Percentiles rank a stretch among this genome's conserved stretches.
phyloP scores from a whole-genome alignment of 129 eudicot species.

The Pseudognaphalium luteoalbum region DNA sequence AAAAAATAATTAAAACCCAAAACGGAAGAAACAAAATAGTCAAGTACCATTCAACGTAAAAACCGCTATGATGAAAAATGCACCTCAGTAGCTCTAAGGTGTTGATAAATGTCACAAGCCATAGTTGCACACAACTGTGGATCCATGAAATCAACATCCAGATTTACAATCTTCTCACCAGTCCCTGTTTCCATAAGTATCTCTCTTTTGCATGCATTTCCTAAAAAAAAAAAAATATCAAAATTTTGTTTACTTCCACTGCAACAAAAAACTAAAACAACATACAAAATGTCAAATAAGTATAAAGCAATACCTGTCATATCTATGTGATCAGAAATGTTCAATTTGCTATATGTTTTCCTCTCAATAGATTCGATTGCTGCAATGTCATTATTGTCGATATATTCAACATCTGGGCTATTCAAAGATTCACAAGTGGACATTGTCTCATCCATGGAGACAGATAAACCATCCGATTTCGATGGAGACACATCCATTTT shows the following conservation, averaged over 20 bases:
- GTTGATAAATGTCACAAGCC: constrained; percentile 97
- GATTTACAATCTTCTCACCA: constrained; percentile 54
- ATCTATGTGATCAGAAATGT: constrained; percentile 63
- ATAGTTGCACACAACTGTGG: constrained; percentile 93
- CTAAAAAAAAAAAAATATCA: no score
- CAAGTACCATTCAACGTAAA: background rate
- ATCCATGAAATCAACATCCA: constrained; percentile 75
- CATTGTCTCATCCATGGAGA: constrained; percentile 83
- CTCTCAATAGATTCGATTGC: constrained; percentile 77
- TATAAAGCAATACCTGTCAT: constrained; percentile 47
- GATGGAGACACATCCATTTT: constrained; percentile 58
- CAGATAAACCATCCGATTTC: constrained; percentile 53
- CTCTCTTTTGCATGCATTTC: constrained; percentile 74
- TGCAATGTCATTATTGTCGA: constrained; percentile 68
- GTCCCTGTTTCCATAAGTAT: constrained; percentile 53
- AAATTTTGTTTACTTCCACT: constrained; percentile 3
- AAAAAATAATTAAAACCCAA: background rate
- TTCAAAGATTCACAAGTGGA: constrained; percentile 83
- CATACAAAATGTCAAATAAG: background rate
- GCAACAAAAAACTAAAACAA: background rate
- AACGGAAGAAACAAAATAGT: background rate
- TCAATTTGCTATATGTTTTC: constrained; percentile 63
- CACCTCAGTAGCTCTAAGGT: constrained; percentile 86
- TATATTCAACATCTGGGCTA: constrained; percentile 85
- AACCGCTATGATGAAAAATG: background rate